Conservation (phyloP, 169 alveolate species). For the Plasmodium billcollinsi region DNA sequence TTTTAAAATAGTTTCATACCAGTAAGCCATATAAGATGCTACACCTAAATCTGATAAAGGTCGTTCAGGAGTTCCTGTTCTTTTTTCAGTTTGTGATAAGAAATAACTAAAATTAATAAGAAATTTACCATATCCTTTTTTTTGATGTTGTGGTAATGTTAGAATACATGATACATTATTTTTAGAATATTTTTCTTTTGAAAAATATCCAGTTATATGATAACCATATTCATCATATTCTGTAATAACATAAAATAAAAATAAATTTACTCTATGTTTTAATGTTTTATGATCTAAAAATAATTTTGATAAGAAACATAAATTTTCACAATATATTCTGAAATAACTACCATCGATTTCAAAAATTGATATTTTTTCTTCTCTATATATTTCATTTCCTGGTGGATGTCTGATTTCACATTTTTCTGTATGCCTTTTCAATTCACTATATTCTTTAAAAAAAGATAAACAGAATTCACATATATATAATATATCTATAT, state of each 20-base stretch:
- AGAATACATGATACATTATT: slow-evolving; percentile 93
- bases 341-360: slow-evolving; percentile 97
- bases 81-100: slow-evolving; percentile 93
- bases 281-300: slow-evolving; percentile 98
- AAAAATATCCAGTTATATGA: slow-evolving; percentile 93
- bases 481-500: slow-evolving; percentile 92
- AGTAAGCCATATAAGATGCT: slow-evolving; percentile 95
- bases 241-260: slow-evolving; percentile 95
- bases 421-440: slow-evolving; percentile 89
- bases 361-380: slow-evolving; percentile 93
- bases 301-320: slow-evolving; percentile 95
- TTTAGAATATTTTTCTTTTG: slow-evolving; percentile 92
- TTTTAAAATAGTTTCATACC: slow-evolving; percentile 86
- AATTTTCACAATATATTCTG: slow-evolving; percentile 96
- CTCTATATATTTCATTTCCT: slow-evolving; percentile 97
- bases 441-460: slow-evolving; percentile 90
- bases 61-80: slow-evolving; percentile 98
- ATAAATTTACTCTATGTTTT: slow-evolving; percentile 89
- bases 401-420: slow-evolving; percentile 97
- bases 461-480: slow-evolving; percentile 97
- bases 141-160: slow-evolving; percentile 93
- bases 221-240: slow-evolving; percentile 91
- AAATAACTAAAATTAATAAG: slow-evolving; percentile 92
- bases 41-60: slow-evolving; percentile 98
- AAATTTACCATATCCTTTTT: slow-evolving; percentile 94